Percentiles rank a stretch among this genome's conserved stretches.
Conservation (phyloP, 176 grass and related monocot genomes). For the Phoenix dactylifera region DNA sequence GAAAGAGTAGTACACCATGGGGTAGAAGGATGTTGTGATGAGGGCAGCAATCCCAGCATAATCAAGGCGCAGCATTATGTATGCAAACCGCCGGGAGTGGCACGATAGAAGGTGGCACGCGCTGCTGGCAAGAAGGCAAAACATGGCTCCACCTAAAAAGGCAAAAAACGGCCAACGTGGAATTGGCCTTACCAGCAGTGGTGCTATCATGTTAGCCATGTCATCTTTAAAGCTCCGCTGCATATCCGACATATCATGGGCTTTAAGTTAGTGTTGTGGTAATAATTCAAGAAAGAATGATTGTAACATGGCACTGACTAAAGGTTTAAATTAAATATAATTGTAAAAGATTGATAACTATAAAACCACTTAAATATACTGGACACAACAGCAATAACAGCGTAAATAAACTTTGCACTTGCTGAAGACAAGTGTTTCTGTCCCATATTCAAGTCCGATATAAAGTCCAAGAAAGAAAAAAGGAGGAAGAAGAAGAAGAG, state of each 20-base stretch:
- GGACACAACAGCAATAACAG: too few relatives aligned
- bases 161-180: conserved; percentile 71
- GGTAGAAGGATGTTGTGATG: conserved; percentile 83
- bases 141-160: conserved; percentile 80
- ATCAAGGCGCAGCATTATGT: conserved; percentile 82
- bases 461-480: too few relatives aligned
- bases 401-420: too few relatives aligned
- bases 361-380: too few relatives aligned
- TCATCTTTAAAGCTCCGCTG: conserved; percentile 75
- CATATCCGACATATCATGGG: background rate
- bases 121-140: conserved; percentile 88
- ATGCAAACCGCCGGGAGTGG: conserved; percentile 60
- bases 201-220: conserved; percentile 49
- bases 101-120: conserved; percentile 83
- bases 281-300: too few relatives aligned
- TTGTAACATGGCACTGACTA: too few relatives aligned
- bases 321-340: too few relatives aligned
- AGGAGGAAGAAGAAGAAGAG: too few relatives aligned
- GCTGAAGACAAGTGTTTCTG: too few relatives aligned
- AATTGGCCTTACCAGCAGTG: conserved; percentile 48
- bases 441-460: too few relatives aligned
- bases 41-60: conserved; percentile 87
- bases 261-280: too few relatives aligned
- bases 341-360: too few relatives aligned
- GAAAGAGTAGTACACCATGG: conserved; percentile 85